Base-by-base conservation (phyloP, 2,329 filamentous ascomycete species). In the Exutisphaerella laricina region DNA sequence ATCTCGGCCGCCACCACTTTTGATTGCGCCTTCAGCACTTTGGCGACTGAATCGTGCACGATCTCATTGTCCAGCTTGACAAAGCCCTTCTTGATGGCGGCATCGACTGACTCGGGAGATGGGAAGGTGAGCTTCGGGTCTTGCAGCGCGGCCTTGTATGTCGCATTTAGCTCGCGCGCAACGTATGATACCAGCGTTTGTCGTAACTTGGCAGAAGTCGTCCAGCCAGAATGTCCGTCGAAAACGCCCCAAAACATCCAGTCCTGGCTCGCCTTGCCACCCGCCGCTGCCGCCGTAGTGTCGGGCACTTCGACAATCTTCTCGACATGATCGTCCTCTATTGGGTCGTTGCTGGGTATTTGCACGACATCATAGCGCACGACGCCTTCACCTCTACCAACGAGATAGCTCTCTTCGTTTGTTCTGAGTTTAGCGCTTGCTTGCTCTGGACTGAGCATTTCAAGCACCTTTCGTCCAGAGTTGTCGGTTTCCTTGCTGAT, bases 211-310 rank as follows among this genome's bases (percentile, higher is more conserved):
- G 92, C 92, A 28, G 92, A 97, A 5, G 92, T 98, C 4, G 92
- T 96, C 92, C 92, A 98, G 55, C 92, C 92, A 33, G 88, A 94
- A 67, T 98, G 92, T 0, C 92, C 92, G 62, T 98, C 92, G 66
- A 97, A 98, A 13, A 98, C 89, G 45, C 89, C 92, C 92, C 94
- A 98, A 66, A 98, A 98, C 88, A 97, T 97, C 92, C 92, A 98
- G 66, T 98, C 94, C 49, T 78, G 86, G 46, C 74, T 80, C 13
- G 73, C 53, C 12, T 75, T 73, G 26, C 74, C 67, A 61, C 76
- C 68, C 57, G 76, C 70, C 5, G 72, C 71, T 12, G 74, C 72
- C 18, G 75, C 72, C 28, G 77, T 70, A 37, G 71, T 73, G 40
- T 76, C 75, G 4, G 87, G 84, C 6, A 96, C 80, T 66, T 97